A percentile compares a stretch with the other conserved stretches of the same genome.
Conservation (phyloP, 257 asterid species). For the Lantana camara region DNA sequence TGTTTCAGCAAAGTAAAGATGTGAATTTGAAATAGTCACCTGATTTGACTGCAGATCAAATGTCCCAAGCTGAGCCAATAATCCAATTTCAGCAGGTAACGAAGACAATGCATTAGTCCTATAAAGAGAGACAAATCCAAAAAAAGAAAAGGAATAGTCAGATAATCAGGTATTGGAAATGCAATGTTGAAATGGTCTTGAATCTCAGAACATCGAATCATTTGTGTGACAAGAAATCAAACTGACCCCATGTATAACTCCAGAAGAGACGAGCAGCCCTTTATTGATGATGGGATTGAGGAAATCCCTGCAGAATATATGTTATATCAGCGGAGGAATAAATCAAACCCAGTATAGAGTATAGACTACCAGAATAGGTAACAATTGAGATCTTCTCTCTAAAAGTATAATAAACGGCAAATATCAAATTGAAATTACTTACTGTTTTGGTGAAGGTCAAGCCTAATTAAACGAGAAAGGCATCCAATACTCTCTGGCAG, state of each 20-base stretch:
- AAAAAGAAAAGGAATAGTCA: slow-evolving; percentile 13
- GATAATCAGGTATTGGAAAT: slow-evolving; percentile 11
- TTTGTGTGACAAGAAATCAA: slow-evolving; percentile 17
- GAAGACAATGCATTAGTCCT: slow-evolving; percentile 75
- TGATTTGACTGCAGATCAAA: slow-evolving; percentile 96
- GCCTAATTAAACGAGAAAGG: slow-evolving; percentile 81
- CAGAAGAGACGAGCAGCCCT: slow-evolving; percentile 75
- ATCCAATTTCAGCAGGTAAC: slow-evolving; percentile 83
- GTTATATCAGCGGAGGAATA: slow-evolving; percentile 23
- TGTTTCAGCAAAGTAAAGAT: slow-evolving; percentile 14
- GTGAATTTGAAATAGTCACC: slow-evolving; percentile 45
- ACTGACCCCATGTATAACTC: slow-evolving; percentile 92
- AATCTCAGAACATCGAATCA: slow-evolving; percentile 17
- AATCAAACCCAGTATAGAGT: slow-evolving; percentile 7
- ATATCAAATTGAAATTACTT: slow-evolving; percentile 41
- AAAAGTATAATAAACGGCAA: slow-evolving; percentile 7
- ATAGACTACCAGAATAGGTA: slow-evolving; percentile 5
- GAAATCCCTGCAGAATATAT: slow-evolving; percentile 69
- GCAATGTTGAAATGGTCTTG: slow-evolving; percentile 14
- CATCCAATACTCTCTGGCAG: slow-evolving; percentile 85
- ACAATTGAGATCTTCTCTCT: not conserved
- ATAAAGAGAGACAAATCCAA: slow-evolving; percentile 30
- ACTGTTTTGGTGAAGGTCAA: slow-evolving; percentile 93
- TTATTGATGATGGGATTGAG: slow-evolving; percentile 82
- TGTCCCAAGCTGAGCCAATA: slow-evolving; percentile 76